Conservation (phyloP, 352 stramenopile species). For the Aphanomyces stellatus region DNA sequence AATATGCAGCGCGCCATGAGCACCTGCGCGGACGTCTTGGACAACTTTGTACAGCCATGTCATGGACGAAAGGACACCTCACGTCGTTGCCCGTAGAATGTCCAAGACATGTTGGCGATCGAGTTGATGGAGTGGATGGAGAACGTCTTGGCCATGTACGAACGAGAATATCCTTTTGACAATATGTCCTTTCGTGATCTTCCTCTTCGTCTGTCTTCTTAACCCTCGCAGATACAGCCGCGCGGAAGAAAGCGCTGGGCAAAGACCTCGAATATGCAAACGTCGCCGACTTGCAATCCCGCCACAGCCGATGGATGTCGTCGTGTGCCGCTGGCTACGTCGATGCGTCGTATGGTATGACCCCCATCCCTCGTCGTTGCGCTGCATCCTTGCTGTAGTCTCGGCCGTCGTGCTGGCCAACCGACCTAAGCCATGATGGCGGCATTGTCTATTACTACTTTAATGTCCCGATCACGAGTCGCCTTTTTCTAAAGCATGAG, state of each 20-base stretch:
- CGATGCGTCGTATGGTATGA: conserved; percentile 39
- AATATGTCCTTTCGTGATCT: background rate
- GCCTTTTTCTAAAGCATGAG: conserved; percentile 12
- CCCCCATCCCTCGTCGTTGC: background rate
- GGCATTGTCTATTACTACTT: background rate
- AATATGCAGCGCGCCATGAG: conserved; percentile 23
- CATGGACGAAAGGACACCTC: background rate
- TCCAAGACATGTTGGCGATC: conserved; percentile 1
- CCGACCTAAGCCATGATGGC: no score
- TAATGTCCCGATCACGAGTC: background rate
- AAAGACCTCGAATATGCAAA: conserved; percentile 48
- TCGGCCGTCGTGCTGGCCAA: background rate
- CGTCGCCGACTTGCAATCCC: conserved; percentile 24
- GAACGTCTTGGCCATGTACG: conserved; percentile 54
- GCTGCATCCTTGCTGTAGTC: background rate
- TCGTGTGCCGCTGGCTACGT: conserved; percentile 33
- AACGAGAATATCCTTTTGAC: conserved; percentile 34
- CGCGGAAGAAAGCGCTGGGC: conserved; percentile 48
- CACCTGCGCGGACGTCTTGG: conserved; percentile 30
- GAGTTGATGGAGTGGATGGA: conserved; percentile 66
- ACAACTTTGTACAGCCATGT: conserved; percentile 16
- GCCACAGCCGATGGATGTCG: conserved; percentile 40
- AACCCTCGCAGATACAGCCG: conserved; percentile 7
- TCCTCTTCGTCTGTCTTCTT: background rate
- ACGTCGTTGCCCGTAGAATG: conserved; percentile 8